Base-by-base conservation (phyloP, 2,329 filamentous ascomycete genomes). In the Pseudogymnoascus sp. region DNA sequence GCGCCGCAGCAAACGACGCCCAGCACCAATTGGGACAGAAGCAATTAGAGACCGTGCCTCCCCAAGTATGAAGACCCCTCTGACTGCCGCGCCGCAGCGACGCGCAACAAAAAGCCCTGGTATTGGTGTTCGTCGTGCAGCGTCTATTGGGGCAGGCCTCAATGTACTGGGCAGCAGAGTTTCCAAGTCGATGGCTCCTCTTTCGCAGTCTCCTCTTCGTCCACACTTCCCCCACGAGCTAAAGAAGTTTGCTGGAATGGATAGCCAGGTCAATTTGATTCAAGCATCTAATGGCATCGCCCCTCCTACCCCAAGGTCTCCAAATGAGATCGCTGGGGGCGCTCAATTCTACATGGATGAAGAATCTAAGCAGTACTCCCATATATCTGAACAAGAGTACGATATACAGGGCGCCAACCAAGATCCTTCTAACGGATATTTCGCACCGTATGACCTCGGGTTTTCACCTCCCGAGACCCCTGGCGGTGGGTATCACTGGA, bases 381-480 rank as follows among this genome's bases (percentile, higher is more conserved):
- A 33, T 21, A 55, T 28, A 1, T 52, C 33, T 8, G 37, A 58
- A 18, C 38, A 35, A 10, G 59, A 60, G 30, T 34, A 21, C 18
- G 55, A 57, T n/a, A 3, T 35, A 28, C 13, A 37, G 19, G 13
- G 34, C 23, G 8, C 34, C 37, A 52, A 21, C 58, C 21, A 19
- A 34, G 21, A 48, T 33, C 35, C 30, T n/a, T 34, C 23, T 6
- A 34, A 15, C 19, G 37, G 12, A 15, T 61, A 35, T 33, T 60
- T 60, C 52, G 21, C 45, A 8, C 15, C 45, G 13, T 34, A 26
- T 23, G 59, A 38, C 6, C 23, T 61, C 7, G 57, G 57, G 26
- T 58, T 38, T 34, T 59, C 60, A 5, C 60, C 60, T 37, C 60
- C 60, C 5, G 60, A 61, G 28, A 61, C 60, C 21, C 60, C 60